Evolutionary conservation across 1,284 basidiomycete species (phyloP).

Genomic region (Meira nashicola): DNA sequence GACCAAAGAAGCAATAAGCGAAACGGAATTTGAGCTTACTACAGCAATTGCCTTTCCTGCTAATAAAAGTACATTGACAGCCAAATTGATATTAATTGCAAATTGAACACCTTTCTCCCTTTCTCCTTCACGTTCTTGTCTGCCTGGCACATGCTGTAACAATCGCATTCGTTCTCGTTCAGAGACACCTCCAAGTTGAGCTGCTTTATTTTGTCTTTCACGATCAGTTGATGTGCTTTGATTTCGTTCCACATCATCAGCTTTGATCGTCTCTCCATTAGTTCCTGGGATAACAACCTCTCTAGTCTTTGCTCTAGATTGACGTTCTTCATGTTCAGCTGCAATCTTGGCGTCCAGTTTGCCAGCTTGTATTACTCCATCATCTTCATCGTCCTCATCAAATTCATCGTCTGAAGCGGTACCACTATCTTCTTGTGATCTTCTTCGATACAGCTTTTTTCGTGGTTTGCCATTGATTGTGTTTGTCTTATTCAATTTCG

Average conservation of each 20-base stretch:
- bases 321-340: conserved; percentile 5
- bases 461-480: background rate
- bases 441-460: background rate
- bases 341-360: conserved; percentile 11
- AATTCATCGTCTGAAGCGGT: conserved; percentile 15
- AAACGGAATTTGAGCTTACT: conserved; percentile 59
- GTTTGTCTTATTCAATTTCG: background rate
- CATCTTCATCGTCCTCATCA: conserved; percentile 20
- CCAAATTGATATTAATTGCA: conserved; percentile 48
- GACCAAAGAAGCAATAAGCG: conserved; percentile 59
- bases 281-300: conserved; percentile 7
- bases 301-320: conserved; percentile 3
- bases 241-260: background rate
- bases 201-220: background rate
- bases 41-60: conserved; percentile 58
- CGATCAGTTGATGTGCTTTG: background rate
- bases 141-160: conserved; percentile 44
- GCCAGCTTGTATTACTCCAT: conserved; percentile 9
- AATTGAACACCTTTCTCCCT: conserved; percentile 37
- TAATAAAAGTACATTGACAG: conserved; percentile 57
- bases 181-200: conserved; percentile 8
- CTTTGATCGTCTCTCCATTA: background rate
- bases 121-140: conserved; percentile 37
- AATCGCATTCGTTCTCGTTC: conserved; percentile 42
- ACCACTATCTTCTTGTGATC: background rate